Conservation (phyloP, 345 rosid genomes). For the Anastatica hierochuntica region DNA sequence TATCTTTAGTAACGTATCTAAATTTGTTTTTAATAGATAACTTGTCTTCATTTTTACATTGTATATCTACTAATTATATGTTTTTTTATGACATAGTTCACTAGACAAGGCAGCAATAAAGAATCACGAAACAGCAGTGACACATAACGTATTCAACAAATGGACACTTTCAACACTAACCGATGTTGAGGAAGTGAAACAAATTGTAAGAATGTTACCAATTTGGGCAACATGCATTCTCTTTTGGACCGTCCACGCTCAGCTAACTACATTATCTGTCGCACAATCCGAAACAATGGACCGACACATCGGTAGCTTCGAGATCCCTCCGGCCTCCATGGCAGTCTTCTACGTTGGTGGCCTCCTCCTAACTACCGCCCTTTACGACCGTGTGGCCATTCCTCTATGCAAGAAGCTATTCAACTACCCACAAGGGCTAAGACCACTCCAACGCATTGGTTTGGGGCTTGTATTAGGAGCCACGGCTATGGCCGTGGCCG, state of each 20-base stretch:
- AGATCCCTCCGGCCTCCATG: slow-evolving; percentile 68
- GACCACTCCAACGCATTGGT: slow-evolving; percentile 76
- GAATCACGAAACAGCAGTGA: slow-evolving; percentile 24
- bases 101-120: slow-evolving; percentile 78
- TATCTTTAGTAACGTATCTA: no score
- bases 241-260: slow-evolving; percentile 94
- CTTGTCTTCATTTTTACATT: background rate
- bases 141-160: slow-evolving; percentile 32
- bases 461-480: slow-evolving; percentile 54
- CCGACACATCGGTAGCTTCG: slow-evolving; percentile 77
- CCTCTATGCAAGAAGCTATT: slow-evolving; percentile 44
- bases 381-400: slow-evolving; percentile 57
- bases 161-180: slow-evolving; percentile 79
- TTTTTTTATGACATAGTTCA: slow-evolving; percentile 38
- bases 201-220: slow-evolving; percentile 83
- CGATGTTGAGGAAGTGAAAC: slow-evolving; percentile 91
- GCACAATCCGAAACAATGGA: slow-evolving; percentile 86
- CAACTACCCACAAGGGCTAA: slow-evolving; percentile 63
- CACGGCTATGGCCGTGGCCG: slow-evolving; percentile 61
- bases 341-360: slow-evolving; percentile 75
- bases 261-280: slow-evolving; percentile 85
- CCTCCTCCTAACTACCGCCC: slow-evolving; percentile 73
- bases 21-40: background rate
- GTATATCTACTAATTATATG: background rate
- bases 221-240: slow-evolving; percentile 84